Evolutionary conservation across 768 basidiomycete genomes (phyloP).

Genomic region (Leccinum subtestaceum): DNA sequence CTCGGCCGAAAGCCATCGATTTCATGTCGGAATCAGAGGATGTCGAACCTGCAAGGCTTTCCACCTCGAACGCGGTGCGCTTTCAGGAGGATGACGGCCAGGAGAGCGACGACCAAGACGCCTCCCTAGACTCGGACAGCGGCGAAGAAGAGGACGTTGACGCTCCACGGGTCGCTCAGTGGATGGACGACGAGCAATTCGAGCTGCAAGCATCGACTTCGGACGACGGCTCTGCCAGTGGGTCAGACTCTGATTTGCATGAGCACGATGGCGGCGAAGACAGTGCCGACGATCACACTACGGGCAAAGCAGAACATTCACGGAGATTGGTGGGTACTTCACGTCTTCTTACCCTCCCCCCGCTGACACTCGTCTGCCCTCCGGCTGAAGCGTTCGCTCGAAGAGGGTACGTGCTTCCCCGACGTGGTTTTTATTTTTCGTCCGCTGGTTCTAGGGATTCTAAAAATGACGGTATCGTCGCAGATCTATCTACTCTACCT

Average conservation of each 20-base stretch:
- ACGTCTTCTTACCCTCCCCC: neutral
- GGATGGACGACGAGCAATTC: conserved; percentile 51
- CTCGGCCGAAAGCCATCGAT: conserved; percentile 18
- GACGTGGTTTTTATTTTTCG: neutral
- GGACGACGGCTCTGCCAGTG: conserved; percentile 5
- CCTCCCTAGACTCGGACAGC: conserved; percentile 25
- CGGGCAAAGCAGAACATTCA: conserved; percentile 9
- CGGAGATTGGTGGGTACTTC: conserved; percentile 15
- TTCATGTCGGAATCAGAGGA: conserved; percentile 16
- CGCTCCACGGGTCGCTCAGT: conserved; percentile 57
- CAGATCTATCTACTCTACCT: conserved; percentile 60
- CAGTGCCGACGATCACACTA: neutral
- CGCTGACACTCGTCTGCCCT: neutral
- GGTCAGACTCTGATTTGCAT: conserved; percentile 15
- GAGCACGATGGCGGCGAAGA: conserved; percentile 10
- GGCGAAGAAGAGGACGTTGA: conserved; percentile 29
- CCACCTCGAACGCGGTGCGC: neutral
- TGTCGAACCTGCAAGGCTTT: neutral
- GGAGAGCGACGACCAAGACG: conserved; percentile 27
- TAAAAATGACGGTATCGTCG: neutral
- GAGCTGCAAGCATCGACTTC: conserved; percentile 16
- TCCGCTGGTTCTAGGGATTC: neutral
- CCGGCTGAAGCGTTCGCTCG: conserved; percentile 24
- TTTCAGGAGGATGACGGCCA: conserved; percentile 26
- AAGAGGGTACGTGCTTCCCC: conserved; percentile 22